Conservation (phyloP, 805 yeast genomes). For the Saccharomycopsis sp. region DNA sequence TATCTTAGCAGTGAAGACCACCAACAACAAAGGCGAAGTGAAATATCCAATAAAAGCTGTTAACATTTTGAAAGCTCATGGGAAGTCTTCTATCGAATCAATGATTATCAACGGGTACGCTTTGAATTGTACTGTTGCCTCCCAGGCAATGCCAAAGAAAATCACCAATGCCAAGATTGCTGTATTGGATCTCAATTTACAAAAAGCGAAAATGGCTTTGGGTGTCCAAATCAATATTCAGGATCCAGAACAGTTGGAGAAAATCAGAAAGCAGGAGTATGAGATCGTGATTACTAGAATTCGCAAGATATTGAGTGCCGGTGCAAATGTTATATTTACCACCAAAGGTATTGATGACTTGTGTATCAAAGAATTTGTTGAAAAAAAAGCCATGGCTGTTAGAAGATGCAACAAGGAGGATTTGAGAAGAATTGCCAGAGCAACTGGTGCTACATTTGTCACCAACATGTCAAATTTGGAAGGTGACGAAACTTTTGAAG, state of each 20-base stretch:
- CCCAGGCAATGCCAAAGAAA: constrained; percentile 87
- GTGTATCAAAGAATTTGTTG: constrained; percentile 84
- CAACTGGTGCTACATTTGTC: constrained; percentile 92
- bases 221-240: constrained; percentile 96
- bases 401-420: constrained; percentile 97
- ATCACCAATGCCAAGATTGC: constrained; percentile 72
- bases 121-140: constrained; percentile 90
- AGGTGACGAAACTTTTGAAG: constrained; percentile 88
- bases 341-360: constrained; percentile 94
- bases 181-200: constrained; percentile 82
- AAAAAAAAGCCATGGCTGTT: constrained; percentile 88
- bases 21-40: constrained; percentile 76
- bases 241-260: constrained; percentile 95
- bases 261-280: constrained; percentile 79
- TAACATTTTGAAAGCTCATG: constrained; percentile 91
- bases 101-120: constrained; percentile 89
- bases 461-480: constrained; percentile 86
- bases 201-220: constrained; percentile 95
- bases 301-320: constrained; percentile 70
- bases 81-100: constrained; percentile 84
- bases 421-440: constrained; percentile 90
- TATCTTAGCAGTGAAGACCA: constrained; percentile 86
- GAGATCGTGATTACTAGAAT: constrained; percentile 80
- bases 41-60: constrained; percentile 97
- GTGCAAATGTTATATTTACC: constrained; percentile 88